These are phyloP conservation scores for Tuber magnatum DNA, from an alignment of 495 filamentous ascomycete genomes.

Conservation along the genomic window DNA sequence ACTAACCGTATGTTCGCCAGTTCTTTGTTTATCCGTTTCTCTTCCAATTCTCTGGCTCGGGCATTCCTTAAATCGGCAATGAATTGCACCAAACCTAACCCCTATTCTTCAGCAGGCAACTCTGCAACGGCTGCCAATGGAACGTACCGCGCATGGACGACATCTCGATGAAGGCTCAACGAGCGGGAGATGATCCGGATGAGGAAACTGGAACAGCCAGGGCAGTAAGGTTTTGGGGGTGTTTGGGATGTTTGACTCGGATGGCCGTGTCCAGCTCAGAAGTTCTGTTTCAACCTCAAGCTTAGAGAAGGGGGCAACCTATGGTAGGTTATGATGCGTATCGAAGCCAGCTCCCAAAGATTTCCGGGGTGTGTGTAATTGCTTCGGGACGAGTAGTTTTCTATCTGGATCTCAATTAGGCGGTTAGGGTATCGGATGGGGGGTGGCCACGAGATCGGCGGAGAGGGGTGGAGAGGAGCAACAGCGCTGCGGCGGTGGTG, in stretches of 20 bases:
- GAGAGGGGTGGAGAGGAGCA: background rate
- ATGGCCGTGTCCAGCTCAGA: background rate
- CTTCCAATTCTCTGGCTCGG: slow-evolving; percentile 87
- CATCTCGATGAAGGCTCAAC: slow-evolving; percentile 18
- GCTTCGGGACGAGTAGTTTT: background rate
- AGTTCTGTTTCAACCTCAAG: background rate
- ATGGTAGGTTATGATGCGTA: background rate
- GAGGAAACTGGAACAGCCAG: background rate
- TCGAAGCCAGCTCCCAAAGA: background rate
- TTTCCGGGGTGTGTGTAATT: background rate
- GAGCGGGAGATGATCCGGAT: background rate
- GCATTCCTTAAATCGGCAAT: slow-evolving; percentile 96
- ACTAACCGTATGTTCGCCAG: slow-evolving; percentile 85
- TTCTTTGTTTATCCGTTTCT: slow-evolving; percentile 99
- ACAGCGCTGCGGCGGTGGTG: background rate
- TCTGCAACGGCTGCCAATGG: background rate
- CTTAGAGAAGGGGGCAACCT: background rate
- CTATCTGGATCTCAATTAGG: background rate
- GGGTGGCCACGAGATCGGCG: background rate
- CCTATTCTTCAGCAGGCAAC: slow-evolving; percentile 28
- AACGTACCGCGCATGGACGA: slow-evolving; percentile 41
- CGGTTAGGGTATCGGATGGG: background rate
- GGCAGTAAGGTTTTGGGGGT: background rate
- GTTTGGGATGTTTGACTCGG: background rate
- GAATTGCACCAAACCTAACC: slow-evolving; percentile 79